Conservation (phyloP, 2,329 filamentous ascomycete genomes). For the Leptographium wingfieldii region DNA sequence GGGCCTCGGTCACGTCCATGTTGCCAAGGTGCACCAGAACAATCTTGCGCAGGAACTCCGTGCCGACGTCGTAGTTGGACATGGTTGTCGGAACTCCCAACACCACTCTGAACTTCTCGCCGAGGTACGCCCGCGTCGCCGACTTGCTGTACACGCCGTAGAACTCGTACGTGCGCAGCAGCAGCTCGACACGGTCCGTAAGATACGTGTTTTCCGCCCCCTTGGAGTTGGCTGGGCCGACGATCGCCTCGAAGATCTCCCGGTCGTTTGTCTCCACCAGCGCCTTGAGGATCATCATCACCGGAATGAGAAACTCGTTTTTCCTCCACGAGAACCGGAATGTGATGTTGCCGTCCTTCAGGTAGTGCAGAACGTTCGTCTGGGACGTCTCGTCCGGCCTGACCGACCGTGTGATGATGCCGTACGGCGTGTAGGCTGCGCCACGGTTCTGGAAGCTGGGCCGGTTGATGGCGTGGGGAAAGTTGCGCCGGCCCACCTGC, state of each 20-base stretch:
- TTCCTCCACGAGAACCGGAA: slow-evolving; percentile 98
- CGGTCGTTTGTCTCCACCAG: slow-evolving; percentile 91
- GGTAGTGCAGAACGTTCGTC: slow-evolving; percentile 92
- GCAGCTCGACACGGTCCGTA: slow-evolving; percentile 82
- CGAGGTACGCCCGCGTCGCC: slow-evolving; percentile 75
- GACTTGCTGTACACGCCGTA: slow-evolving; percentile 74
- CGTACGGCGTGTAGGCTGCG: slow-evolving; percentile 73
- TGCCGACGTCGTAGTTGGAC: slow-evolving; percentile 78
- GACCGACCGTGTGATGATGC: slow-evolving; percentile 83
- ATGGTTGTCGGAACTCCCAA: slow-evolving; percentile 73
- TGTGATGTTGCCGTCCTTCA: slow-evolving; percentile 89
- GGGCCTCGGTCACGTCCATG: slow-evolving; percentile 66
- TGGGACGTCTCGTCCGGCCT: slow-evolving; percentile 96
- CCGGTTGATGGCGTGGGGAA: slow-evolving; percentile 86
- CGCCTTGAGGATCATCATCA: slow-evolving; percentile 94
- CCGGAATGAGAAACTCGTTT: slow-evolving; percentile 89
- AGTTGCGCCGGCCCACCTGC: slow-evolving; percentile 82
- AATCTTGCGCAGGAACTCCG: slow-evolving; percentile 80
- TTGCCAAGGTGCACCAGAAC: slow-evolving; percentile 87
- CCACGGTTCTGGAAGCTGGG: slow-evolving; percentile 84
- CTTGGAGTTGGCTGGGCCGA: slow-evolving; percentile 65
- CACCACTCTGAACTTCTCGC: slow-evolving; percentile 81
- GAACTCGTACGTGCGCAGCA: slow-evolving; percentile 85
- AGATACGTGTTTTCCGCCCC: slow-evolving; percentile 82
- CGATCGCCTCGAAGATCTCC: slow-evolving; percentile 88